These are phyloP conservation scores for Boletales sp. DNA, from an alignment of 768 basidiomycete species.

Conservation along the genomic window DNA sequence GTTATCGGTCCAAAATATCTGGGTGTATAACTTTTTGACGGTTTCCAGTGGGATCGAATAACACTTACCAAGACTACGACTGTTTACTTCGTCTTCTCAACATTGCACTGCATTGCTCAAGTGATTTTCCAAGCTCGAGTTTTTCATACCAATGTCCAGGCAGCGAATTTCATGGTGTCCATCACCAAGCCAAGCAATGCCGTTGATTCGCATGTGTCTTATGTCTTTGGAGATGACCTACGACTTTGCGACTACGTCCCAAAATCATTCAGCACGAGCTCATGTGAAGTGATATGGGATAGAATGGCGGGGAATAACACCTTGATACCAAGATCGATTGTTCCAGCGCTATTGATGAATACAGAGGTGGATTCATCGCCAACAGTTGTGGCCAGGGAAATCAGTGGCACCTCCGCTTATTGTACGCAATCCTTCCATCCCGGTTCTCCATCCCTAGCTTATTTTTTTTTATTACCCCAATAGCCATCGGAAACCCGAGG, in stretches of 20 bases:
- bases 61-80: conserved; percentile 64
- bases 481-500: not conserved
- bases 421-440: not conserved
- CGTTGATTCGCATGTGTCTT: conserved; percentile 37
- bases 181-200: conserved; percentile 51
- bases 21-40: not conserved
- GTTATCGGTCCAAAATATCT: not conserved
- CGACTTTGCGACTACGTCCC: conserved; percentile 58
- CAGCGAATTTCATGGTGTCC: conserved; percentile 48
- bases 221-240: conserved; percentile 49
- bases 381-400: not conserved
- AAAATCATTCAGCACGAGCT: conserved; percentile 22
- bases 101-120: conserved; percentile 64
- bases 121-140: conserved; percentile 65
- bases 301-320: conserved; percentile 24
- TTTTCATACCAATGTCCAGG: conserved; percentile 59
- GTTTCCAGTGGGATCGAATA: conserved; percentile 60
- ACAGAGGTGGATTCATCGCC: not conserved
- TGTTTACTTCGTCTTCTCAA: conserved; percentile 63
- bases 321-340: not conserved
- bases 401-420: not conserved
- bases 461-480: not conserved
- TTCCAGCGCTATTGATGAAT: not conserved
- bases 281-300: conserved; percentile 58
- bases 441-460: not conserved